Base-by-base conservation (phyloP, 331 rosid species). In the Rosa hybrid region DNA sequence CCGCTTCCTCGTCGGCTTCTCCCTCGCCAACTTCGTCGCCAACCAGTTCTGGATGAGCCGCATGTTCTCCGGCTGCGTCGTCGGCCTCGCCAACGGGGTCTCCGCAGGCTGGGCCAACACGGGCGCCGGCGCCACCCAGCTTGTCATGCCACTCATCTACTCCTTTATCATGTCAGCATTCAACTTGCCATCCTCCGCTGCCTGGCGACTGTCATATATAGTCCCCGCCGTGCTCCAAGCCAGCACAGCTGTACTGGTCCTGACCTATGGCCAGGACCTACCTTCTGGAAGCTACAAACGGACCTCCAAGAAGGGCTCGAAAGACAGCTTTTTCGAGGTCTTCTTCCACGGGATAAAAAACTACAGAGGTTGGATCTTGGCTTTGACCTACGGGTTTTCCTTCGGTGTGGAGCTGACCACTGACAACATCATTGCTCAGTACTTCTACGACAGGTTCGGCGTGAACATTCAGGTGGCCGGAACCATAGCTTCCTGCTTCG, bases 11-110 rank as follows among this genome's bases (percentile, higher is more conserved):
- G 68, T 83, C 1, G 94, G 92, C 0, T 87, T 90, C 57, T 90
- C 89, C 0, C 85, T 88, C 1, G 92, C 90, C 7, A 90, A 83
- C 69, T 90, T 90, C 74, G 94, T 90, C 14, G 87, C 94, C 54
- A 80, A 68, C 84, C 94, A 90, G 80, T 87, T 75, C 83, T 90
- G 92, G 94, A 90, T 87, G 92, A 87, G 81, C 81, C 85, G 91
- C 73, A 90, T 90, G 89, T 90, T 90, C 84, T 85, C 89, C 12
- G 63, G 73, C 50, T 38, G 45, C 75, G 83, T 87, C 3, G 90
- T 90, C 8, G 92, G 92, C 63, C 70, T 86, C 8, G 92, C 92
- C 17, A 90, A 88, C 77, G 94, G 92, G 30, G 81, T 88, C 4
- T 78, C 91, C 0, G 90, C 94, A 23, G 94, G 94, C 4, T 85